These are phyloP conservation scores for Didymella lethalis DNA, from an alignment of 2,329 filamentous ascomycete genomes.

Conservation along the genomic window DNA sequence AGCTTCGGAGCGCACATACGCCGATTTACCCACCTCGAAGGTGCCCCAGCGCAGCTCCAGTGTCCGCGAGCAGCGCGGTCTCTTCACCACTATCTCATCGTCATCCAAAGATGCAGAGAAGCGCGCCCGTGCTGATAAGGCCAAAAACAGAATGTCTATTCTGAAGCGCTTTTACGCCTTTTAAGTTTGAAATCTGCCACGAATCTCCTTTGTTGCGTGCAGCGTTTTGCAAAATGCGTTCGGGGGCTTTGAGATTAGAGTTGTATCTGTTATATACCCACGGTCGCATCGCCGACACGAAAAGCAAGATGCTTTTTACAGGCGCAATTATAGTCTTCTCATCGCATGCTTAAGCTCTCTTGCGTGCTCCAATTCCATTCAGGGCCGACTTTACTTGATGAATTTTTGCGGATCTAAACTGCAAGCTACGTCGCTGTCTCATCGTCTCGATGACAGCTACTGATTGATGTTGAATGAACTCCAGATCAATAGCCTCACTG, in stretches of 20 bases:
- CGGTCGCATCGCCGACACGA: slow-evolving; percentile 12
- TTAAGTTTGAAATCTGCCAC: not conserved
- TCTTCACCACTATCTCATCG: slow-evolving; percentile 1
- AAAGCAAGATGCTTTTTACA: slow-evolving; percentile 6
- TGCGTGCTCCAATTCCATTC: not conserved
- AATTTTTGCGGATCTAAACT: too few species aligned
- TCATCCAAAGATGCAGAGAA: slow-evolving; percentile 3
- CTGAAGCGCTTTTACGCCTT: slow-evolving; percentile 18
- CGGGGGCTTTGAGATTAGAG: not conserved
- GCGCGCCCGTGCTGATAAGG: slow-evolving; percentile 5
- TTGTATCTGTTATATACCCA: slow-evolving; percentile 32
- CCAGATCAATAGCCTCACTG: too few species aligned
- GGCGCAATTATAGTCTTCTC: not conserved
- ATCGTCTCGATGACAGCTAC: too few species aligned
- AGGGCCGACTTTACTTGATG: too few species aligned
- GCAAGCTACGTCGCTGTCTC: too few species aligned
- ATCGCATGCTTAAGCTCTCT: not conserved
- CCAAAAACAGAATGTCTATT: slow-evolving; percentile 11
- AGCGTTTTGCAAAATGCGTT: not conserved
- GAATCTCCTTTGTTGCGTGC: slow-evolving; percentile 7
- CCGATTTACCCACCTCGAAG: slow-evolving; percentile 2
- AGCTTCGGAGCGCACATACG: slow-evolving; percentile 3
- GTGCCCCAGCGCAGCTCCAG: slow-evolving; percentile 1
- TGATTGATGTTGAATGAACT: too few species aligned
- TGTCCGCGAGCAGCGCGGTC: not conserved